phyloP scores from a whole-genome alignment of 331 rosid genomes.

The Arachis monticola region DNA sequence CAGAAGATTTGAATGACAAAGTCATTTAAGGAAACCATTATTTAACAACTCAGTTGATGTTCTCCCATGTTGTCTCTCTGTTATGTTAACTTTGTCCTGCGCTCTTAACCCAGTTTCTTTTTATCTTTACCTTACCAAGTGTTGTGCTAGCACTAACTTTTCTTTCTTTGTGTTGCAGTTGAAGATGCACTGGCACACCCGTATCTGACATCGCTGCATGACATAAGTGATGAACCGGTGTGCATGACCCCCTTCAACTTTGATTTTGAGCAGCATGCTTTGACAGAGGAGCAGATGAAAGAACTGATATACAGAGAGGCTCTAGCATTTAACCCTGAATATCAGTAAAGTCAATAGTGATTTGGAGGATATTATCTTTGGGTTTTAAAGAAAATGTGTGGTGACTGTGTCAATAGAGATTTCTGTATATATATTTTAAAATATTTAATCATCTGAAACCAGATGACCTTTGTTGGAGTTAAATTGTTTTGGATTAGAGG shows the following conservation, averaged over 20 bases:
- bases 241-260: constrained; percentile 95
- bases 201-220: constrained; percentile 90
- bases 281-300: constrained; percentile 94
- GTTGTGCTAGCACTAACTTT: neutral
- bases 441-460: constrained; percentile 49
- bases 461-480: constrained; percentile 51
- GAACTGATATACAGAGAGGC: constrained; percentile 94
- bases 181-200: constrained; percentile 97
- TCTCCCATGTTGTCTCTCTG: neutral
- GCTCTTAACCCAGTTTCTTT: neutral
- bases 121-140: constrained; percentile 18
- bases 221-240: constrained; percentile 97
- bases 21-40: too few species aligned
- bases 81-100: neutral
- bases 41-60: neutral
- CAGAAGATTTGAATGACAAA: neutral
- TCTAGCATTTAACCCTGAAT: constrained; percentile 92
- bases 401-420: constrained; percentile 51
- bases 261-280: constrained; percentile 96
- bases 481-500: constrained; percentile 41
- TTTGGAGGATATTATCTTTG: constrained; percentile 27
- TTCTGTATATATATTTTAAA: constrained; percentile 61
- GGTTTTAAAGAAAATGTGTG: constrained; percentile 37
- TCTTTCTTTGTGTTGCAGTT: constrained; percentile 48
- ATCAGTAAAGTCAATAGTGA: constrained; percentile 52